Conservation (phyloP, 228 moss, liverwort and hornwort genomes). For the Sphagnum fallax region DNA sequence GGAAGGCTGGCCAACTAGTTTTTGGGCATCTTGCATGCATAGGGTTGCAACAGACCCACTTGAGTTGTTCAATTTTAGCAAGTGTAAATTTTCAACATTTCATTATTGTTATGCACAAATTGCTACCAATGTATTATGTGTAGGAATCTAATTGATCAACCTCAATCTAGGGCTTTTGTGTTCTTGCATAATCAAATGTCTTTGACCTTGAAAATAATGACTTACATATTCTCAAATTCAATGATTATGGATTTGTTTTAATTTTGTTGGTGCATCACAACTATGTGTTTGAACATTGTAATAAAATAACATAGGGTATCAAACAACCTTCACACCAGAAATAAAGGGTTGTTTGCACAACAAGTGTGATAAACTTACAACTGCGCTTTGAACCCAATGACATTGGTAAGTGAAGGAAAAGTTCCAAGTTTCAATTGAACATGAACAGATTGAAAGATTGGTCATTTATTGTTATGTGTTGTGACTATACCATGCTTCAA, state of each 20-base stretch:
- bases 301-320: slow-evolving; percentile 84
- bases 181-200: too few relatives aligned
- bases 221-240: too few relatives aligned
- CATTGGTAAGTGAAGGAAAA: slow-evolving; percentile 43
- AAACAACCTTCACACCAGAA: slow-evolving; percentile 86
- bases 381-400: slow-evolving; percentile 78
- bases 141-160: too few relatives aligned
- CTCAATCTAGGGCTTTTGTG: too few relatives aligned
- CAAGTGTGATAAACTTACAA: slow-evolving; percentile 72
- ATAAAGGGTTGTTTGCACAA: slow-evolving; percentile 72
- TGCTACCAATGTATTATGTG: too few relatives aligned
- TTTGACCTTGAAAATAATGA: too few relatives aligned
- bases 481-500: too few relatives aligned
- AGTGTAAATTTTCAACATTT: slow-evolving; percentile 27
- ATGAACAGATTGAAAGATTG: too few relatives aligned
- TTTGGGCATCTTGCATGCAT: slow-evolving; percentile 60
- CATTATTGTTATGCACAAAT: too few relatives aligned
- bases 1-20: slow-evolving; percentile 83
- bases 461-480: too few relatives aligned
- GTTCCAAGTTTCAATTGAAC: neutral
- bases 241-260: too few relatives aligned
- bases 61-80: slow-evolving; percentile 59
- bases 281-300: neutral
- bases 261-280: too few relatives aligned
- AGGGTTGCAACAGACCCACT: slow-evolving; percentile 77